Base-by-base conservation (phyloP, 371 early-diverging fungal species). In the Zychaea mexicana region DNA sequence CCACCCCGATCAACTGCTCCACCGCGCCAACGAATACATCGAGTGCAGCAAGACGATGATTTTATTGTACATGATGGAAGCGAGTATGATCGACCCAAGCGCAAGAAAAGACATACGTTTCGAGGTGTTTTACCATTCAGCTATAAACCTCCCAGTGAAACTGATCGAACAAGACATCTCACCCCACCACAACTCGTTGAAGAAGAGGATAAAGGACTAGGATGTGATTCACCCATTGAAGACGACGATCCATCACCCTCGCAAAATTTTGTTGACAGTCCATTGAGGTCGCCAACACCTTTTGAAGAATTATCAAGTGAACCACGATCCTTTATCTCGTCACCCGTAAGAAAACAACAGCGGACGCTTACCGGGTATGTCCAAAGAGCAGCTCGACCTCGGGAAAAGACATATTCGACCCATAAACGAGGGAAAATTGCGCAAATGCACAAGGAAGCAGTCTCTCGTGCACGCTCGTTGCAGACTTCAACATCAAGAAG, bases 51-150 rank as follows among this genome's bases (percentile, higher is more conserved):
- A 24, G 49, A 49, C n/a, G 49, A 49, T 49, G 49, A 13, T 8
- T 49, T 49, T 49, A 13, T 49, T 49, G 49, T 24, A 24, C 22
- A 49, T 24, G 49, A 49, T 49, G 49, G 49, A 22, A 49, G 49
- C 22, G 26, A 0, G 13, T 49, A 49, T 24, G 49, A 49, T 49
- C 22, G 6, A 4, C 22, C 21, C 12, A 24, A 8, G 21, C 49
- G 49, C 8, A 49, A 22, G 13, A 49, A 49, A 13, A 49, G 24
- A 9, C 6, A 4, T 19, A 22, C 49, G n/a, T 10, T 24, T 19
- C 49, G 49, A 24, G 49, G 49, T 24, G 49, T 49, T 22, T 49
- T 49, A 3, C 49, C 49, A 42, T 42, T 42, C 15, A 42, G 15
- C n/a, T 49, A 49, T 49, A 49, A 49, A 24, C 26, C 26, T n/a